phyloP scores from a whole-genome alignment of 2,329 filamentous ascomycete species.

The Zasmidium citrigriseum region DNA sequence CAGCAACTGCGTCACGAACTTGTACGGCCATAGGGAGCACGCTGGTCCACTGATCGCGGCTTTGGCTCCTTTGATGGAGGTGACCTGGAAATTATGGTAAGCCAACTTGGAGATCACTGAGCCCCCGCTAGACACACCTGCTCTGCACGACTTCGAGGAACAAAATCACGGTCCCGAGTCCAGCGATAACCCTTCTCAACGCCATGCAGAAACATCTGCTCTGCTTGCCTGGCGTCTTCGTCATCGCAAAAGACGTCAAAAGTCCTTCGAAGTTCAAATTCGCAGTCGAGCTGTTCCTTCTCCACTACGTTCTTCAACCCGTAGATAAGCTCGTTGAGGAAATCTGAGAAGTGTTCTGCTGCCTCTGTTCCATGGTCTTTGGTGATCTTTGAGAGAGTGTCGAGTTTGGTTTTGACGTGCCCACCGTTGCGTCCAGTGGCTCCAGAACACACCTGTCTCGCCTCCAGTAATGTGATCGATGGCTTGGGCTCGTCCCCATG shows the following conservation, averaged over 20 bases:
- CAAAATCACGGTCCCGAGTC: slow-evolving; percentile 10
- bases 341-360: slow-evolving; percentile 29
- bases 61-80: slow-evolving; percentile 35
- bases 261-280: slow-evolving; percentile 43
- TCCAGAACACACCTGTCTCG: slow-evolving; percentile 23
- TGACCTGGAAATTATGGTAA: slow-evolving; percentile 8
- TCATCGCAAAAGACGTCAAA: slow-evolving; percentile 39
- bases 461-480: slow-evolving; percentile 22
- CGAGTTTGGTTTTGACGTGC: slow-evolving; percentile 14
- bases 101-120: background rate
- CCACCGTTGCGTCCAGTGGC: slow-evolving; percentile 27
- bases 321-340: slow-evolving; percentile 27
- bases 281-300: slow-evolving; percentile 43
- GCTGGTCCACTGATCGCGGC: slow-evolving; percentile 47
- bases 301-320: slow-evolving; percentile 39
- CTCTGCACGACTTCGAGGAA: slow-evolving; percentile 7
- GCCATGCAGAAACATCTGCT: slow-evolving; percentile 7
- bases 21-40: slow-evolving; percentile 75
- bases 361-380: slow-evolving; percentile 25
- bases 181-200: slow-evolving; percentile 8
- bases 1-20: slow-evolving; percentile 72
- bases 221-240: slow-evolving; percentile 10
- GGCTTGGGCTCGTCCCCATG: background rate
- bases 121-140: slow-evolving; percentile 4
- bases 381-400: slow-evolving; percentile 5